Conservation (phyloP, 2,329 filamentous ascomycete species). For the Meredithiella fracta region DNA sequence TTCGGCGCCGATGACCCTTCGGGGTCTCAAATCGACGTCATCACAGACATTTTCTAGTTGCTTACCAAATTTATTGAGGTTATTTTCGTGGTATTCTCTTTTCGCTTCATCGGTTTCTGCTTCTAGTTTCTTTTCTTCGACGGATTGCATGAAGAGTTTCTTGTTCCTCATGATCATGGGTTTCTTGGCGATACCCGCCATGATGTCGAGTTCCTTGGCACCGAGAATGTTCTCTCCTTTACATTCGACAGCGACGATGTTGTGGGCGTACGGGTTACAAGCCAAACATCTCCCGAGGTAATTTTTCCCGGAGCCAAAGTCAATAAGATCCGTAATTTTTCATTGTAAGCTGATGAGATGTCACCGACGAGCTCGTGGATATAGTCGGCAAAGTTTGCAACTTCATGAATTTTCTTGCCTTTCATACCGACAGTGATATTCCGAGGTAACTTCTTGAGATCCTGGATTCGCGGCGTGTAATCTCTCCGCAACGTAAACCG, state of each 20-base stretch:
- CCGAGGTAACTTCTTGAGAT: constrained; percentile 44
- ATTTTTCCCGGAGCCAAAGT: constrained; percentile 93
- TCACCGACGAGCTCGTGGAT: constrained; percentile 45
- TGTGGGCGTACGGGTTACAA: constrained; percentile 66
- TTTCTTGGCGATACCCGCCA: constrained; percentile 59
- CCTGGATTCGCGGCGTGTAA: constrained; percentile 31
- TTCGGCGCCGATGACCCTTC: constrained; percentile 27
- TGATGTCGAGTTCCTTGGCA: constrained; percentile 69
- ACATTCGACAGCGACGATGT: constrained; percentile 83
- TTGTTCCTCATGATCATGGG: constrained; percentile 65
- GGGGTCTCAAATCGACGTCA: constrained; percentile 29
- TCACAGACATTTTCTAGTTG: constrained; percentile 18
- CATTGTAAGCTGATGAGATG: constrained; percentile 38
- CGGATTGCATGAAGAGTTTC: constrained; percentile 49
- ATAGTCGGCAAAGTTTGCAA: constrained; percentile 76
- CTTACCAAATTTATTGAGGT: constrained; percentile 14
- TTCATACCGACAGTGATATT: constrained; percentile 83
- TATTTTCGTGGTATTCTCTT: constrained; percentile 16
- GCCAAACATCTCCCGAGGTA: constrained; percentile 83
- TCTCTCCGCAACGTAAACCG: constrained; percentile 49
- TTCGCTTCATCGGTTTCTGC: constrained; percentile 25
- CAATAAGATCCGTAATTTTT: constrained; percentile 71
- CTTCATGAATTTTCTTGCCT: constrained; percentile 88
- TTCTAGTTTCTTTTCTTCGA: constrained; percentile 33
- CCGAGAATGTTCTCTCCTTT: constrained; percentile 72